Base-by-base conservation (phyloP, 2,329 filamentous ascomycete species). In the Metarhizium anisopliae region DNA sequence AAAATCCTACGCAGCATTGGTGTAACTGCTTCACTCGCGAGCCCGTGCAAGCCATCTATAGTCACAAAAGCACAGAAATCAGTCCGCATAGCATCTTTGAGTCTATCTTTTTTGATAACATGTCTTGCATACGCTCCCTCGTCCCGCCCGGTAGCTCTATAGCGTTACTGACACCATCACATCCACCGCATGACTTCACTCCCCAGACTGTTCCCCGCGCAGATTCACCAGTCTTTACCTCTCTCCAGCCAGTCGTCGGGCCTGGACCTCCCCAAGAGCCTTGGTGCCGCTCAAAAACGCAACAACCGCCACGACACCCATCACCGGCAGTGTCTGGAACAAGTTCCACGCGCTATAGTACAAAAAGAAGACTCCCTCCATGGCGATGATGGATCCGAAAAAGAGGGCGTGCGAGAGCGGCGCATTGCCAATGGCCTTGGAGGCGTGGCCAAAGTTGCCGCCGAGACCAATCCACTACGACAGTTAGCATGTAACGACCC, bases 291-390 rank as follows among this genome's bases (percentile, higher is more conserved):
- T 96, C 59, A 97, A 72, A 68, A 95, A 90, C 11, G 89, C 83
- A 55, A 91, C 81, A 30, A 81, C 72, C 16, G 85, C 84, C 35
- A 94, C 81, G 47, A 85, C 73, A 38, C 78, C 78, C 54, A 87
- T 84, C 30, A 84, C 85, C 4, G 91, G 92, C 52, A 99, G 77
- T 14, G 84, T 84, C 76, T 96, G 87, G 79, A 97, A 96, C 50
- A 99, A 78, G 67, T 86, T 96, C 92, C 93, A 96, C 67, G 76
- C 83, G 54, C 82, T 87, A 74, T 97, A 97, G 80, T 99, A 99
- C 62, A 96, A 74, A 77, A 94, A 93, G 74, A 99, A 96, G 56
- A 96, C 85, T 16, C 82, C 88, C 72, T 99, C 94, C 77, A 99
- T 89, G 25, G 85, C 84, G 43, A 96, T 59, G 55, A 99, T 84